Base-by-base conservation (phyloP, 1,284 basidiomycete species). In the Sporisorium sorghi region DNA sequence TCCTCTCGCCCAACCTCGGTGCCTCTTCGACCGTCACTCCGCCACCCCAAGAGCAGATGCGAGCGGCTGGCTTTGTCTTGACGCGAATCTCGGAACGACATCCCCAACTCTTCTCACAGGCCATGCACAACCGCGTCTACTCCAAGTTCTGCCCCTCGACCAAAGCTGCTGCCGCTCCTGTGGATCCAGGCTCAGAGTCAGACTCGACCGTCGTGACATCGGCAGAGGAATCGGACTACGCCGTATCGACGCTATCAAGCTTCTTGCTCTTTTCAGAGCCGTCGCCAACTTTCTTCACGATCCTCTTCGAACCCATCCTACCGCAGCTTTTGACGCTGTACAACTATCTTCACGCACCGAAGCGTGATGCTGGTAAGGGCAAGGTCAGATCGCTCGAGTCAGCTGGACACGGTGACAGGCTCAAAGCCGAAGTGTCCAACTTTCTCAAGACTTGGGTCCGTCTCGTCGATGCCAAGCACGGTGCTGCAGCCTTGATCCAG, bases 251-350 rank as follows among this genome's bases (percentile, higher is more conserved):
- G 12, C 56, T 82, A 3, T 65, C 59, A 2, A 65, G 71, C 24
- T 63, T 78, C 21, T 48, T 80, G 21, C 55, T 72, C 30, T 73
- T 81, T n/a, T 75, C 81, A 2, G 79, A 77, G 37, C 82, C 82
- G 4, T 77, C 79, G 17, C 72, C 82, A 2, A 61, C 59, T 10
- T 80, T 80, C 49, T 69, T 83, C 37, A 57, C 68, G 15, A 19
- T 56, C 8, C 37, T 83, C 21, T 72, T 79, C 37, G 47, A 52
- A 39, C 75, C 78, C 0, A 53, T 81, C 30, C 24, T 75, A 8
- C 58, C 61, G 11, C 71, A 73, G 44, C 76, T 81, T 23, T 55
- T 83, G 35, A 58, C 67, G n/a, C 61, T 83, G 26, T 56, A 74
- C 48, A 49, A 68, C 51, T 58, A 62, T 9, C 46, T 79, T 0